Conservation (phyloP, 1,284 basidiomycete genomes). For the Amylostereum chailletii region DNA sequence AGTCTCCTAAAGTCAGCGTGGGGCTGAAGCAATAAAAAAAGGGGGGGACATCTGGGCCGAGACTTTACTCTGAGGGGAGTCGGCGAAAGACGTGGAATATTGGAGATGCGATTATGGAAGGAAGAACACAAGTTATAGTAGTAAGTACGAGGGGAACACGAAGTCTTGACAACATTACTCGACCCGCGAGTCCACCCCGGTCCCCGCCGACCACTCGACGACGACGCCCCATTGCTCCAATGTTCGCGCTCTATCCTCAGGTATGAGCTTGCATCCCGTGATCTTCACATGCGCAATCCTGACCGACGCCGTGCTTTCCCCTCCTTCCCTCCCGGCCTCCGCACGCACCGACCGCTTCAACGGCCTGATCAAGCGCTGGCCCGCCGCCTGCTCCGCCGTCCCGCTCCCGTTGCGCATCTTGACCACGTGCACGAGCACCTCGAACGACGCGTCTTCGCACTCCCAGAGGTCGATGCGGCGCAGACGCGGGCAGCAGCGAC, state of each 20-base stretch:
- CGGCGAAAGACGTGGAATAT: too few relatives aligned
- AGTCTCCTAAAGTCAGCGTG: too few relatives aligned
- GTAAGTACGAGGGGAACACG: background rate
- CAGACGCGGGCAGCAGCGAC: constrained; percentile 38
- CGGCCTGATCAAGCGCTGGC: constrained; percentile 5
- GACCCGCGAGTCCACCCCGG: background rate
- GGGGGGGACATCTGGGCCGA: too few relatives aligned
- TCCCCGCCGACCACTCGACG: constrained; percentile 11
- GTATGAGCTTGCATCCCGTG: constrained; percentile 6
- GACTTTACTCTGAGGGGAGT: too few relatives aligned
- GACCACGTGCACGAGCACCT: constrained; percentile 26
- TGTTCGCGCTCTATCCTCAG: constrained; percentile 24
- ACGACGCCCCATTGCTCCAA: constrained; percentile 26
- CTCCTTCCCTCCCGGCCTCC: background rate
- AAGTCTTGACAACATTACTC: too few relatives aligned
- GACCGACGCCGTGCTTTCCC: background rate
- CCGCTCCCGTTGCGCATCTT: constrained; percentile 22
- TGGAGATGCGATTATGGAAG: too few relatives aligned
- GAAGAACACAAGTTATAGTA: too few relatives aligned
- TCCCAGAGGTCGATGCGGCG: constrained; percentile 39
- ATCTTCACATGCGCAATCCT: constrained; percentile 4
- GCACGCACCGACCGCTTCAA: background rate
- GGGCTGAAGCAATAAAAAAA: too few relatives aligned
- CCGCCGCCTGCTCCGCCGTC: background rate
- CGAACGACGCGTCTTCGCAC: constrained; percentile 34